These are phyloP conservation scores for Vitellaria paradoxa DNA, from an alignment of 179 eudicot species.

Conservation along the genomic window DNA sequence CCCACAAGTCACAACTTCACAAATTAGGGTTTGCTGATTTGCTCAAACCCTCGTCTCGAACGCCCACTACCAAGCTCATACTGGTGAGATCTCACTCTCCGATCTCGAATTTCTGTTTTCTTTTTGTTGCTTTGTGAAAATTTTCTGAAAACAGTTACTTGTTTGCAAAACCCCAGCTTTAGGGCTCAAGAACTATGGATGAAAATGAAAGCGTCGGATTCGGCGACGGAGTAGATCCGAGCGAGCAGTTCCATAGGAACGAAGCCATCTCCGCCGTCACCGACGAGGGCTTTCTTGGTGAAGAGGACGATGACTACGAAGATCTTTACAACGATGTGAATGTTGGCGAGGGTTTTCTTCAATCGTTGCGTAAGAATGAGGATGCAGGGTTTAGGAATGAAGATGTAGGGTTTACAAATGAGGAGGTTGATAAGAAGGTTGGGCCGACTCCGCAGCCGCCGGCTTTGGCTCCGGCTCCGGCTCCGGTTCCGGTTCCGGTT, in stretches of 20 bases:
- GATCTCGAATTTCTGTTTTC: neutral
- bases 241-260: slow-evolving; percentile 62
- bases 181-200: slow-evolving; percentile 11
- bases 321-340: slow-evolving; percentile 93
- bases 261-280: slow-evolving; percentile 89
- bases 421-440: slow-evolving; percentile 42
- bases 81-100: slow-evolving; percentile 10
- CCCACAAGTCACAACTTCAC: neutral
- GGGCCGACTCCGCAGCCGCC: slow-evolving; percentile 38
- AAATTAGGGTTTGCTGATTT: slow-evolving; percentile 24
- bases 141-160: neutral
- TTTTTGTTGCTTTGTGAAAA: neutral
- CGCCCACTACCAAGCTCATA: neutral
- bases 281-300: slow-evolving; percentile 81
- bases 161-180: neutral
- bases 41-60: neutral
- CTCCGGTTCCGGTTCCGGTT: slow-evolving; percentile 1
- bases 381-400: slow-evolving; percentile 46
- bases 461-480: slow-evolving; percentile 19
- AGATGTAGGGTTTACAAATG: slow-evolving; percentile 26
- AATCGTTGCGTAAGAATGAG: slow-evolving; percentile 55
- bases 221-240: slow-evolving; percentile 18
- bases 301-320: slow-evolving; percentile 78
- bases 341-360: slow-evolving; percentile 77
- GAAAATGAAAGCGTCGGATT: slow-evolving; percentile 15